These are phyloP conservation scores for Paratinospora sagittata DNA, from an alignment of 164 flowering plant species.

Conservation along the genomic window DNA sequence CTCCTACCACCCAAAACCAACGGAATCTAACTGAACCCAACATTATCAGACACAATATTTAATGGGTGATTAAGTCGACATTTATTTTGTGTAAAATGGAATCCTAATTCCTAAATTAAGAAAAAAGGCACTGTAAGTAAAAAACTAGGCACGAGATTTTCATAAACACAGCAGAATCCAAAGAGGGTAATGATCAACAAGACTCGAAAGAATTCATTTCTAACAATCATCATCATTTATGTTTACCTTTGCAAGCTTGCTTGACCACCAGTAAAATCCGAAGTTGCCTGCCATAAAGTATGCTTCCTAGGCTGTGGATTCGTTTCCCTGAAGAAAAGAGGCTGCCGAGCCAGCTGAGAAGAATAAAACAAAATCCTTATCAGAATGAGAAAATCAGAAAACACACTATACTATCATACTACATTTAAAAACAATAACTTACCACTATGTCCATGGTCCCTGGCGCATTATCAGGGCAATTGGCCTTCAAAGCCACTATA, in stretches of 20 bases:
- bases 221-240: too few species aligned
- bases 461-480: slow-evolving; percentile 53
- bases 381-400: slow-evolving; percentile 2
- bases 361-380: slow-evolving; percentile 8
- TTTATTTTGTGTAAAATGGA: too few species aligned
- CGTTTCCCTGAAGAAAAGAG: slow-evolving; percentile 80
- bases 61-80: too few species aligned
- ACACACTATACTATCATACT: background rate
- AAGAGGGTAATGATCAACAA: too few species aligned
- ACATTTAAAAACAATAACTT: slow-evolving; percentile 12
- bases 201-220: too few species aligned
- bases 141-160: too few species aligned
- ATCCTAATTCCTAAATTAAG: too few species aligned
- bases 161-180: too few species aligned
- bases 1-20: too few species aligned
- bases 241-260: slow-evolving; percentile 62
- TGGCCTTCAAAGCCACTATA: slow-evolving; percentile 67
- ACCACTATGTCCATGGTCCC: slow-evolving; percentile 75
- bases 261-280: slow-evolving; percentile 79
- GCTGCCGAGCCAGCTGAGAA: slow-evolving; percentile 64
- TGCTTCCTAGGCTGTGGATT: slow-evolving; percentile 93
- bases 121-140: too few species aligned
- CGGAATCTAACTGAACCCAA: too few species aligned
- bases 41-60: too few species aligned
- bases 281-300: slow-evolving; percentile 80